These are phyloP conservation scores for Saturnispora zaruensis DNA, from an alignment of 805 yeast genomes.

Conservation along the genomic window DNA sequence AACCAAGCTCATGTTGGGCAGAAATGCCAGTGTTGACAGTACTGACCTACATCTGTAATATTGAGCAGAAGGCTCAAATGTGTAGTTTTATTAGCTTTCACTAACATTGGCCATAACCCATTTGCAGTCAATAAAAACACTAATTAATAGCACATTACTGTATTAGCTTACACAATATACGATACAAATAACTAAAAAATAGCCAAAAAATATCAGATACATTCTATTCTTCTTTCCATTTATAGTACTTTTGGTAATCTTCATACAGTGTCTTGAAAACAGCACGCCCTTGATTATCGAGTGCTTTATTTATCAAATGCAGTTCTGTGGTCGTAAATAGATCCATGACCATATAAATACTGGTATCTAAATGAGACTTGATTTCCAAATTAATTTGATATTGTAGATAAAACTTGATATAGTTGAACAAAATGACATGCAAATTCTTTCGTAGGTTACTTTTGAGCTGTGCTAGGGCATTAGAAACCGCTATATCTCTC, in stretches of 20 bases:
- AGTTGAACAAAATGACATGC: slow-evolving; percentile 51
- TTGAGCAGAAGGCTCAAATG: too few species aligned
- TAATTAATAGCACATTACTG: neutral
- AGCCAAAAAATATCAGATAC: neutral
- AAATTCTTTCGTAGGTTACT: slow-evolving; percentile 55
- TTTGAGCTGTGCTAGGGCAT: slow-evolving; percentile 48
- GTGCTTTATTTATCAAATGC: slow-evolving; percentile 47
- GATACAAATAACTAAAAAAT: neutral
- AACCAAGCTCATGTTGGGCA: too few species aligned
- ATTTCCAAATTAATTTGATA: slow-evolving; percentile 38
- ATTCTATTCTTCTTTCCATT: slow-evolving; percentile 58
- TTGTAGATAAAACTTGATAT: slow-evolving; percentile 44
- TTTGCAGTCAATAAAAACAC: neutral
- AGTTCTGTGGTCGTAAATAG: slow-evolving; percentile 61
- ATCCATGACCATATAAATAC: slow-evolving; percentile 58
- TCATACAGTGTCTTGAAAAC: slow-evolving; percentile 60
- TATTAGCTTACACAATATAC: neutral
- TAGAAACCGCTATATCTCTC: slow-evolving; percentile 33
- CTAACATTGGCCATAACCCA: too few species aligned
- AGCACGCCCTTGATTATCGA: slow-evolving; percentile 63
- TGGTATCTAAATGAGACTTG: slow-evolving; percentile 43
- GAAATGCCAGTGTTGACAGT: too few species aligned
- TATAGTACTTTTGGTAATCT: slow-evolving; percentile 69
- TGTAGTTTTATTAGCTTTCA: too few species aligned
- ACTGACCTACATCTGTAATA: too few species aligned